Base-by-base conservation (phyloP, 2,329 filamentous ascomycete genomes). In the Ophiostoma perfectum region DNA sequence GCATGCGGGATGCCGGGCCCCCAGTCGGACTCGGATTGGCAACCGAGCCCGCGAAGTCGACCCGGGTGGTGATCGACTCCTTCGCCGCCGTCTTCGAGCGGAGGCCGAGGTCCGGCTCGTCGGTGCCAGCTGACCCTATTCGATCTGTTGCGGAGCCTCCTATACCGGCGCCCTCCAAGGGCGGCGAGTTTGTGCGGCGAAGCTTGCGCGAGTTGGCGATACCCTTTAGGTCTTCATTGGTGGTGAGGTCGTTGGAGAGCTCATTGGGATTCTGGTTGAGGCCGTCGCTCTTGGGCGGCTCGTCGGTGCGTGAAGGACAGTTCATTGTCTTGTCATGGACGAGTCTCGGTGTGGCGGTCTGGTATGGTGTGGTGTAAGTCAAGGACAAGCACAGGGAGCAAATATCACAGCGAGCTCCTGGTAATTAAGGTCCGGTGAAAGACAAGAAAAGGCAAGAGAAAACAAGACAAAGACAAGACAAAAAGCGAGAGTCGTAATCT, bases 261-360 rank as follows among this genome's bases (percentile, higher is more conserved):
- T 77, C 77, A 72, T 81, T 79, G 11, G 85, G 85, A 72, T 78
- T 86, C 75, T 87, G 85, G 74, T 87, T 87, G 73, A 80, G 81
- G 68, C 79, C 80, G 68, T 79, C 78, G 71, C 76, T 75, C 66
- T 75, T 73, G 58, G 74, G 72, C 41, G 76, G 78, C 72, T 80
- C 78, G 70, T 80, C 77, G 4, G 78, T 80, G 67, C 77, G 72
- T 36, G 78, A 78, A 5, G 73, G 70, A n/a, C 71, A 70, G 60
- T 72, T 73, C 71, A 73, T 73, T 2, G 27, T 27, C 27, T 27
- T 27, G 27, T 27, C 27, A 27, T 60, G 14, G 27, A 58, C 5
- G 58, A 42, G 27, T 27, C 27, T 27, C 27, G 27, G 27, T 27
- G 27, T 27, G 27, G 1, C 27, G 27, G 27, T 27, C 27, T 27